phyloP scores from a whole-genome alignment of 2,329 filamentous ascomycete genomes.

The Sarocladium strictum region DNA sequence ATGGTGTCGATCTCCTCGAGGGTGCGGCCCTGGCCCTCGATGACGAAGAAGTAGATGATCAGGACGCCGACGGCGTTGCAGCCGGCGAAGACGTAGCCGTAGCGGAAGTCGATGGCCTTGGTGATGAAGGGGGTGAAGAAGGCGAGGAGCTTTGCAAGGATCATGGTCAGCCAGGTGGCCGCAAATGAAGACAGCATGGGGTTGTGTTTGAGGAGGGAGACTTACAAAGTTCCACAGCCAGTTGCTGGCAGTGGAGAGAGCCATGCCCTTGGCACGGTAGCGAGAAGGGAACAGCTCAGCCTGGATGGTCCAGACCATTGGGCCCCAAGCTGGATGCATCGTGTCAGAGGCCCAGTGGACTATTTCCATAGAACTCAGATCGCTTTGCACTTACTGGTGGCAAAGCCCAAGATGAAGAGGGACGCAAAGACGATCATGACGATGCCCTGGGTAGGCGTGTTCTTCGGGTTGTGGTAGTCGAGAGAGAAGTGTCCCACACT shows the following conservation, averaged over 20 bases:
- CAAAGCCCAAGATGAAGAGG: slow-evolving; percentile 60
- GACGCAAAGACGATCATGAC: slow-evolving; percentile 59
- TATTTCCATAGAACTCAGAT: not conserved
- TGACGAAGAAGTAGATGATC: slow-evolving; percentile 72
- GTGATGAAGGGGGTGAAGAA: slow-evolving; percentile 82
- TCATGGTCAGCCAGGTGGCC: too few species aligned
- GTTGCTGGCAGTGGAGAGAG: slow-evolving; percentile 54
- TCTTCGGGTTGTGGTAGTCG: slow-evolving; percentile 25
- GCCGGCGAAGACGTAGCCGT: slow-evolving; percentile 70
- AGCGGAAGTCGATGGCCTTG: slow-evolving; percentile 61
- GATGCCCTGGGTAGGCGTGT: slow-evolving; percentile 41
- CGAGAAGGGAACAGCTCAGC: slow-evolving; percentile 60
- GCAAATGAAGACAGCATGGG: too few species aligned
- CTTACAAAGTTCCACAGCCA: slow-evolving; percentile 68
- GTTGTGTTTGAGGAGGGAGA: not conserved
- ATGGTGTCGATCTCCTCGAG: slow-evolving; percentile 77
- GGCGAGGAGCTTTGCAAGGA: slow-evolving; percentile 36
- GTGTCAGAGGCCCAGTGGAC: too few species aligned
- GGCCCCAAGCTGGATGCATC: slow-evolving; percentile 52
- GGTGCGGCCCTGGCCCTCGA: slow-evolving; percentile 65
- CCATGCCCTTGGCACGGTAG: slow-evolving; percentile 56
- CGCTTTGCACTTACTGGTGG: slow-evolving; percentile 36
- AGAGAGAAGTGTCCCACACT: slow-evolving; percentile 46
- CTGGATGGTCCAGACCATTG: slow-evolving; percentile 59
- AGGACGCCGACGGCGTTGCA: slow-evolving; percentile 60